These are phyloP conservation scores for Calonectria crousiana DNA, from an alignment of 2,329 filamentous ascomycete genomes.

Conservation along the genomic window DNA sequence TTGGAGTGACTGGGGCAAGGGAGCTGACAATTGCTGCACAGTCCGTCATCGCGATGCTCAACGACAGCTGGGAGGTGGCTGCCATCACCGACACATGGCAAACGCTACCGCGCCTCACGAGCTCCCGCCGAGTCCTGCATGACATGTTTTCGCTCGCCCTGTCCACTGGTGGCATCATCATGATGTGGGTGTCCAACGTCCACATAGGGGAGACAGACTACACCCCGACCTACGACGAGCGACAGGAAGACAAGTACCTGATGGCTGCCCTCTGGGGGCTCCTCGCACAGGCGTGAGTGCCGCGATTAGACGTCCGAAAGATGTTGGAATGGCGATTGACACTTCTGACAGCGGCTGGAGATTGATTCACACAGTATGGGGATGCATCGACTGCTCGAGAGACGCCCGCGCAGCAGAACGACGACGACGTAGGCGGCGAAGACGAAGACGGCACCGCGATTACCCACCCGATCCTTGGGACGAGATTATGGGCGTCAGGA, in stretches of 20 bases:
- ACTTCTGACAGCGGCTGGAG: conserved; percentile 39
- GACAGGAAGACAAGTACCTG: conserved; percentile 33
- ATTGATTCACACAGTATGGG: conserved; percentile 46
- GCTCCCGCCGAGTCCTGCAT: conserved; percentile 46
- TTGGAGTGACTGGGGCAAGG: not conserved
- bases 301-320: not conserved
- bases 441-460: conserved; percentile 28
- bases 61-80: conserved; percentile 53
- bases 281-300: conserved; percentile 43
- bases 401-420: conserved; percentile 35
- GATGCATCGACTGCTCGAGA: conserved; percentile 44
- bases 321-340: conserved; percentile 5
- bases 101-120: conserved; percentile 42
- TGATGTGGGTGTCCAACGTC: conserved; percentile 49
- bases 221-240: conserved; percentile 21
- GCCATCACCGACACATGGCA: conserved; percentile 44
- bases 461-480: conserved; percentile 36
- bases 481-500: conserved; percentile 24
- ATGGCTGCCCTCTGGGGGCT: conserved; percentile 39
- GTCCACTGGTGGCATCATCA: conserved; percentile 49
- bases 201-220: conserved; percentile 24
- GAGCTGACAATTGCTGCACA: conserved; percentile 22
- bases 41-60: conserved; percentile 50
- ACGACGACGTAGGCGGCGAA: conserved; percentile 31
- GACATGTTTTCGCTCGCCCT: conserved; percentile 51